Evolutionary conservation across 192 early-diverging fungal species (phyloP), one percentile per base, ranked within the genome.

Genomic region (Linnemannia schmuckeri): DNA sequence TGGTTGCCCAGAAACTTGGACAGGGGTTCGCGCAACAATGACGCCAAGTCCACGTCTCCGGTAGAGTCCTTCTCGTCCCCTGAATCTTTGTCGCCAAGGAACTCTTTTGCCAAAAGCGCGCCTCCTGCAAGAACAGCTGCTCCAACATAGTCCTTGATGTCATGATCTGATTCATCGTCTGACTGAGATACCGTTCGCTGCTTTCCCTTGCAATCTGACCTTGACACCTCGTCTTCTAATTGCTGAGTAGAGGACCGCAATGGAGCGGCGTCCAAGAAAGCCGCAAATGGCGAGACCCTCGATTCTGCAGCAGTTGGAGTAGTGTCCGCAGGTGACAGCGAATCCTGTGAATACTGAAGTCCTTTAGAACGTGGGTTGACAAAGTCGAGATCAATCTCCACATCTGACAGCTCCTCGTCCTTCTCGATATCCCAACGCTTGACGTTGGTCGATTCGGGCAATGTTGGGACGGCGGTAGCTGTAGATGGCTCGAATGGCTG

Each of bases 371-470:
- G n/a, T 44, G 44, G 10, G 2, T 41, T 40, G 63, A 18, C n/a
- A 69, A 74, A 78, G 18, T 40, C 75, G 18, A 66, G 40, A 10
- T 78, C 82, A 37, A 74, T 17, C 37, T 83, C 61, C 13, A 35
- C 41, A 54, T 83, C 82, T 4, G 76, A 83, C 18, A 78, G 54
- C 18, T 38, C 24, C 27, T 38, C 24, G 27, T 83, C 71, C 10
- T 77, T 70, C 27, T 69, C 20, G 18, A 61, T 33, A 41, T 83
- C 82, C 82, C 82, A 83, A 2, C 71, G 75, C 22, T 54, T 70
- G 41, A 35, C 13, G 40, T 83, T 83, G 47, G 63, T 63, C 6
- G 22, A 52, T 44, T 83, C 82, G 22, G 76, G 71, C 15, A 66
- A 40, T 10, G 82, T 52, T 35, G 49, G 42, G 20, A 71, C 69